phyloP scores from a whole-genome alignment of 345 rosid genomes.

The Bretschneidera sinensis region DNA sequence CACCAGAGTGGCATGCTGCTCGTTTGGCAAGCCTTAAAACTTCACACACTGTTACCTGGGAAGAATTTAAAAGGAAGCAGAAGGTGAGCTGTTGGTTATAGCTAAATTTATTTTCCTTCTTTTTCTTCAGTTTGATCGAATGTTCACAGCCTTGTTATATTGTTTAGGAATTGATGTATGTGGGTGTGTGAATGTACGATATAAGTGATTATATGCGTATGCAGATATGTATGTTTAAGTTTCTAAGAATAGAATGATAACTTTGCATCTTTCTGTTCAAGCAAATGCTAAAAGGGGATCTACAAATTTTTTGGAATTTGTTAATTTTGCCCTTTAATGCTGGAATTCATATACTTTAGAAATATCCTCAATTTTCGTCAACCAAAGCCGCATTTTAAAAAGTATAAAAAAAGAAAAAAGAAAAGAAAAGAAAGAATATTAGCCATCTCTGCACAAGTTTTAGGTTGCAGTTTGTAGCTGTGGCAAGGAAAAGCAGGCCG shows the following conservation, averaged over 20 bases:
- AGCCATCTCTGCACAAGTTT: too few relatives aligned
- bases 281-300: not conserved
- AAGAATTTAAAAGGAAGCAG: slow-evolving; percentile 82
- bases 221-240: too few relatives aligned
- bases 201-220: too few relatives aligned
- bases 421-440: too few relatives aligned
- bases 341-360: not conserved
- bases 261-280: not conserved
- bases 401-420: too few relatives aligned
- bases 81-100: slow-evolving; percentile 42
- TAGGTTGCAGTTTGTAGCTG: too few relatives aligned
- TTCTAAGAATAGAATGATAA: too few relatives aligned
- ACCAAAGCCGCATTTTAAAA: too few relatives aligned
- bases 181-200: not conserved
- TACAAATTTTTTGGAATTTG: not conserved
- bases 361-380: too few relatives aligned
- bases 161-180: not conserved
- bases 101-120: not conserved
- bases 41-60: slow-evolving; percentile 92
- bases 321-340: not conserved
- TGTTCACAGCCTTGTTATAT: not conserved
- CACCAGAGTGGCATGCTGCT: slow-evolving; percentile 99
- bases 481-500: too few relatives aligned
- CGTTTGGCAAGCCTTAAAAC: slow-evolving; percentile 98
- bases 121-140: not conserved